Conservation (phyloP, 1,139 yeast genomes). For the Debaryomyces sp. region DNA sequence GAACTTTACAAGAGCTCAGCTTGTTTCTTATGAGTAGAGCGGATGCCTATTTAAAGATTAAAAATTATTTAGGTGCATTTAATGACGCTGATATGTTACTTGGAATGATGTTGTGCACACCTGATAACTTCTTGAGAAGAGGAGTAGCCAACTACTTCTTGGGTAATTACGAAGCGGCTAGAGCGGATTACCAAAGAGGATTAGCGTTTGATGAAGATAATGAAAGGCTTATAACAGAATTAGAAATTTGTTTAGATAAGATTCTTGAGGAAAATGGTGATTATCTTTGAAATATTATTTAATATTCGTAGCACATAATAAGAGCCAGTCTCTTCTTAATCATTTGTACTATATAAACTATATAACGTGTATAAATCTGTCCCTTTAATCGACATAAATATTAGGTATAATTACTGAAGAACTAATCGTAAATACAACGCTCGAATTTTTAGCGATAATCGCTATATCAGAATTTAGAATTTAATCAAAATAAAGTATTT, state of each 20-base stretch:
- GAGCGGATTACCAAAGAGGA: constrained; percentile 78
- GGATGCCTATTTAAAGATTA: constrained; percentile 73
- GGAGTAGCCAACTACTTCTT: constrained; percentile 74
- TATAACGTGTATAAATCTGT: background rate
- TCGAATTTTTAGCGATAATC: background rate
- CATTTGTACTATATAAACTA: constrained; percentile 5
- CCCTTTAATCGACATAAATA: background rate
- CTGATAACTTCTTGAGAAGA: constrained; percentile 82
- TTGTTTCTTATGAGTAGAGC: constrained; percentile 77
- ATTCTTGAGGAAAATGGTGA: constrained; percentile 58
- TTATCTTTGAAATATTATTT: constrained; percentile 22
- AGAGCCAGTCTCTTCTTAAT: background rate
- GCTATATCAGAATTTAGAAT: background rate
- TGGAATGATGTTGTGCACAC: constrained; percentile 63
- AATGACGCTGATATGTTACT: constrained; percentile 80
- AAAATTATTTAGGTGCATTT: constrained; percentile 70
- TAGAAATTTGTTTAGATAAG: constrained; percentile 47
- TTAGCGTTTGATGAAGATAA: constrained; percentile 64
- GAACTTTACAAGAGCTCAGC: constrained; percentile 76
- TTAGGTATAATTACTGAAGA: background rate
- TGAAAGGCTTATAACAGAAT: constrained; percentile 40
- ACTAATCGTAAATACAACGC: background rate
- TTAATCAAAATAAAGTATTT: background rate
- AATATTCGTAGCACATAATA: background rate
- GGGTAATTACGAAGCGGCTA: constrained; percentile 72